A percentile compares a stretch with the other conserved stretches of the same genome.
phyloP scores from a whole-genome alignment of 768 basidiomycete species.

The Goffeauzyma gilvescens region DNA sequence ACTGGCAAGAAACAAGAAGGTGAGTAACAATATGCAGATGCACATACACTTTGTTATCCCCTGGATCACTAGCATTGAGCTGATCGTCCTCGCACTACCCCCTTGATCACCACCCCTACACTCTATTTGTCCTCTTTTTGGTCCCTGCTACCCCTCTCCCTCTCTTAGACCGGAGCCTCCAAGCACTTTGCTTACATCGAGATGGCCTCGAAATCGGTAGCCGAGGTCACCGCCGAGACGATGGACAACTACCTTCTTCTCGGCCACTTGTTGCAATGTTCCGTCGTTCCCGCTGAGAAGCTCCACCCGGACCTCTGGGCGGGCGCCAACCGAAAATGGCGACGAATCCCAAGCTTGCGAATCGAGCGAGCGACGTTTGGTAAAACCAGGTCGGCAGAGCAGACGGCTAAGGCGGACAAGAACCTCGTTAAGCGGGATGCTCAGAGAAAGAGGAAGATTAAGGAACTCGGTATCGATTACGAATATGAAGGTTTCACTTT shows the following conservation, averaged over 20 bases:
- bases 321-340: conserved; percentile 88
- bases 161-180: conserved; percentile 63
- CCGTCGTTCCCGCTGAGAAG: conserved; percentile 62
- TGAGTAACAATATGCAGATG: conserved; percentile 12
- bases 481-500: conserved; percentile 51
- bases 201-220: conserved; percentile 71
- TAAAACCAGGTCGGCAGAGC: conserved; percentile 55
- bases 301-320: conserved; percentile 90
- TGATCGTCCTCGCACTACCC: too few species aligned
- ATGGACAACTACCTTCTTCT: conserved; percentile 97
- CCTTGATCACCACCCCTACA: too few species aligned
- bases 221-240: conserved; percentile 87
- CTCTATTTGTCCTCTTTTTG: not conserved
- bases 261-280: conserved; percentile 83
- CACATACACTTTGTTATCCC: not conserved
- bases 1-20: conserved; percentile 85
- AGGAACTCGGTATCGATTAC: conserved; percentile 66
- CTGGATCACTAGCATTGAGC: too few species aligned
- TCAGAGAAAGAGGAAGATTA: conserved; percentile 57
- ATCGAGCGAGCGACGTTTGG: conserved; percentile 58
- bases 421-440: conserved; percentile 59
- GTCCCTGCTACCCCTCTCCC: not conserved
- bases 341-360: conserved; percentile 51
- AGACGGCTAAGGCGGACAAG: conserved; percentile 46
- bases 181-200: conserved; percentile 97